These are phyloP conservation scores for Tubosaeta sp. DNA, from an alignment of 768 basidiomycete genomes.

Conservation along the genomic window DNA sequence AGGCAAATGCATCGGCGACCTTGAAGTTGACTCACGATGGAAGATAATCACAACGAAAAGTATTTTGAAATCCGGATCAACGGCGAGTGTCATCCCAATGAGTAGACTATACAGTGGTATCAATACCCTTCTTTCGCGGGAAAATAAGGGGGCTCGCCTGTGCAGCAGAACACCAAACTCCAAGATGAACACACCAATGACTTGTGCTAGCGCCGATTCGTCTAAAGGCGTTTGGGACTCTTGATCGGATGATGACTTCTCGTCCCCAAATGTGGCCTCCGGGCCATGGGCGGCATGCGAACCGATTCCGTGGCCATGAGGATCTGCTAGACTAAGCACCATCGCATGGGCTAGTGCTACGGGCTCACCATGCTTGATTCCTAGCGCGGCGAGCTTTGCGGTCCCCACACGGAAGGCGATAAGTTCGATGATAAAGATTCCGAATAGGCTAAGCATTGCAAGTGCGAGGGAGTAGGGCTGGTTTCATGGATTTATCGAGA, in stretches of 20 bases:
- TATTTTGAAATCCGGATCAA: slow-evolving; percentile 71
- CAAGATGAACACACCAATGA: slow-evolving; percentile 85
- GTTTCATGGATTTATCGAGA: background rate
- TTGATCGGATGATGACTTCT: slow-evolving; percentile 22
- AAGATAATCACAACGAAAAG: slow-evolving; percentile 90
- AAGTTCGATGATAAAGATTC: slow-evolving; percentile 81
- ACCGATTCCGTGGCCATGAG: slow-evolving; percentile 61
- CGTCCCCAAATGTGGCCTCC: slow-evolving; percentile 33
- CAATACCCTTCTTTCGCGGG: background rate
- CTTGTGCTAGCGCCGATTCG: slow-evolving; percentile 56
- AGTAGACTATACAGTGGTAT: slow-evolving; percentile 48
- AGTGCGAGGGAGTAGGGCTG: slow-evolving; percentile 83
- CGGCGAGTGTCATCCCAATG: slow-evolving; percentile 90
- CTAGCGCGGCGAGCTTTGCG: slow-evolving; percentile 61
- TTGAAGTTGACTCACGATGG: slow-evolving; percentile 65
- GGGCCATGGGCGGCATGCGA: slow-evolving; percentile 70
- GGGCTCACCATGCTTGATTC: slow-evolving; percentile 54
- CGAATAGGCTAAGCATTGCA: slow-evolving; percentile 76
- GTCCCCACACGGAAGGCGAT: slow-evolving; percentile 86
- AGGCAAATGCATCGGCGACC: background rate
- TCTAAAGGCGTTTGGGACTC: slow-evolving; percentile 27
- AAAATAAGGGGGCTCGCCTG: slow-evolving; percentile 38
- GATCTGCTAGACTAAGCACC: slow-evolving; percentile 37
- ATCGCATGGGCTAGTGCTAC: background rate
- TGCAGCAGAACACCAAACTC: slow-evolving; percentile 93